Evolutionary conservation across 2,329 filamentous ascomycete species (phyloP).

Genomic region (Pestalotiopsis sp.): DNA sequence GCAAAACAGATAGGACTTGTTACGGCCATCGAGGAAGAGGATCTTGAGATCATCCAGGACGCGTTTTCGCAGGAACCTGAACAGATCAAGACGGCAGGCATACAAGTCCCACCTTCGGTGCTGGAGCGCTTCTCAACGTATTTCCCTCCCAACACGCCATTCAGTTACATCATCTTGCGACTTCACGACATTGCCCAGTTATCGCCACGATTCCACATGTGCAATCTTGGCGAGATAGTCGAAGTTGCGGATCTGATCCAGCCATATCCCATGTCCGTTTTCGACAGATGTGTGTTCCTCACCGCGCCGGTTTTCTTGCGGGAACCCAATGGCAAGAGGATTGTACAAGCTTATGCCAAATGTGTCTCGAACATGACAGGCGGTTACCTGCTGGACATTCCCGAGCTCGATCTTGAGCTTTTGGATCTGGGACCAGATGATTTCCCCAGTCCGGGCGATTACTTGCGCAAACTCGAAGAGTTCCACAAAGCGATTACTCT

Average conservation of each 20-base stretch:
- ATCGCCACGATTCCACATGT: constrained; percentile 71
- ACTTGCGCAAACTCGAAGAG: constrained; percentile 70
- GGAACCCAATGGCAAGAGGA: constrained; percentile 44
- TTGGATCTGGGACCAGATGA: constrained; percentile 63
- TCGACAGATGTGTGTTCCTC: constrained; percentile 76
- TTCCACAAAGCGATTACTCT: constrained; percentile 82
- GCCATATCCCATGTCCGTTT: constrained; percentile 65
- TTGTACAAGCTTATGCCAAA: constrained; percentile 66
- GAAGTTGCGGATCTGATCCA: constrained; percentile 76
- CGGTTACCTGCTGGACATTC: constrained; percentile 72
- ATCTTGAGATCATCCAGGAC: constrained; percentile 62
- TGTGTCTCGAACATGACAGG: constrained; percentile 69
- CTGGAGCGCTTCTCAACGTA: constrained; percentile 78
- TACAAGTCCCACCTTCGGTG: constrained; percentile 71
- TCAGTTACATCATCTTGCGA: constrained; percentile 79
- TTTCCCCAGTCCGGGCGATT: constrained; percentile 44
- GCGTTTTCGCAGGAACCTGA: constrained; percentile 67
- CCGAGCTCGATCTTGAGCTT: constrained; percentile 69
- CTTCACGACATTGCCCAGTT: constrained; percentile 70
- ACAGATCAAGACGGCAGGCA: constrained; percentile 69
- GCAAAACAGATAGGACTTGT: constrained; percentile 63
- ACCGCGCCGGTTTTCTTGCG: constrained; percentile 67
- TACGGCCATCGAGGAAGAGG: constrained; percentile 73
- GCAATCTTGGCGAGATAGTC: constrained; percentile 62
- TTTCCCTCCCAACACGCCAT: constrained; percentile 78